Evolutionary conservation across 2,329 filamentous ascomycete genomes (phyloP).

Genomic region (Ceratocystis lukuohia): DNA sequence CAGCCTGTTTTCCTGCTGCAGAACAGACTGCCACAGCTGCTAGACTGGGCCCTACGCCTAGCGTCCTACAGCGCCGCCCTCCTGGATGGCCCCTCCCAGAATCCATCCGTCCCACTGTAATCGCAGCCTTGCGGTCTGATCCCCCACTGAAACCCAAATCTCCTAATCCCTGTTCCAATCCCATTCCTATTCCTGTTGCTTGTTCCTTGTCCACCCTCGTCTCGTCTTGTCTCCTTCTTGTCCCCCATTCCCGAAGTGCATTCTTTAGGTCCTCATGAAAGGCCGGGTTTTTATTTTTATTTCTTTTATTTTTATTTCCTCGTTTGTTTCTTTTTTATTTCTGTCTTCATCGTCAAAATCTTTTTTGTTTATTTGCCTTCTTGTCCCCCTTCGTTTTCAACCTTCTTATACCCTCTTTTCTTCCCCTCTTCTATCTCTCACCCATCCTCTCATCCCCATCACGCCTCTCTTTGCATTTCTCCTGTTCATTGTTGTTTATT

Average conservation of each 20-base stretch:
- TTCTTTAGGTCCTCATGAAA: background rate
- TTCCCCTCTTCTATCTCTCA: background rate
- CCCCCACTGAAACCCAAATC: conserved; percentile 2
- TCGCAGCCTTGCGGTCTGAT: background rate
- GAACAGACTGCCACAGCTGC: too few relatives aligned
- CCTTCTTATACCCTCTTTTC: background rate
- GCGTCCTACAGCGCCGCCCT: background rate
- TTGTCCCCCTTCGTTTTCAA: background rate
- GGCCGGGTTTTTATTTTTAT: background rate
- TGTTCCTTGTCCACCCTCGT: background rate
- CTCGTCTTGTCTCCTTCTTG: too few relatives aligned
- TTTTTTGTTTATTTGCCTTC: background rate
- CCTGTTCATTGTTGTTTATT: conserved; percentile 6
- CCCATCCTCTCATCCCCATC: background rate
- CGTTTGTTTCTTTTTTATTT: background rate
- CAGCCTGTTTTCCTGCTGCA: too few relatives aligned
- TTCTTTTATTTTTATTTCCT: background rate
- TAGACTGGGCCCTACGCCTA: too few relatives aligned
- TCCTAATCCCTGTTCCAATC: background rate
- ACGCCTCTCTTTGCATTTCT: background rate
- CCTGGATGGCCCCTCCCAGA: background rate
- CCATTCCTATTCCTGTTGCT: conserved; percentile 5
- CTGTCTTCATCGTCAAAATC: background rate
- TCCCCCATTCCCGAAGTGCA: background rate
- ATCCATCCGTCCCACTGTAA: background rate